phyloP scores from a whole-genome alignment of 768 basidiomycete species.

The Multifurca ochricompacta region DNA sequence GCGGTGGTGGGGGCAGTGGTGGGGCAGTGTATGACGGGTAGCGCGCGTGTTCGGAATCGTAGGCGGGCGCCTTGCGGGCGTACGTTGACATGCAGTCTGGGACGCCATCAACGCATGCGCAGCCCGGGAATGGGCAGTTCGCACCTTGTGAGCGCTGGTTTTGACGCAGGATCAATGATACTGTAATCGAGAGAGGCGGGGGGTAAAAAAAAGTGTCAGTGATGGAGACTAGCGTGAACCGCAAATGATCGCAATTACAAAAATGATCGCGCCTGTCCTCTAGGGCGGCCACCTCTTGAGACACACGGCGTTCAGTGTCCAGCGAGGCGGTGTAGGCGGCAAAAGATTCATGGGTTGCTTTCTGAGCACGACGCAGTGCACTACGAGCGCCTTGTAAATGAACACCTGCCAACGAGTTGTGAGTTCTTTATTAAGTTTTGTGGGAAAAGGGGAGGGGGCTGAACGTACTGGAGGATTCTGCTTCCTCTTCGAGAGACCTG shows the following conservation, averaged over 20 bases:
- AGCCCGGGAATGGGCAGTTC: conserved; percentile 10
- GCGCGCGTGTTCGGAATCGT: conserved; percentile 12
- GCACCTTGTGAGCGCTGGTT: conserved; percentile 14
- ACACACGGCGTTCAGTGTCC: conserved; percentile 17
- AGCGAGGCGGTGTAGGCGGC: conserved; percentile 15
- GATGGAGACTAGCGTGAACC: not conserved
- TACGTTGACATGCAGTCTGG: conserved; percentile 12
- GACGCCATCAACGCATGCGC: conserved; percentile 7
- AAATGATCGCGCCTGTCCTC: conserved; percentile 19
- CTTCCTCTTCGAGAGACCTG: conserved; percentile 18
- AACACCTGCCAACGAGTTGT: not conserved
- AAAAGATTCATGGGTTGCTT: conserved; percentile 19
- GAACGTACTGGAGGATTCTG: conserved; percentile 14
- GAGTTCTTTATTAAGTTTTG: not conserved
- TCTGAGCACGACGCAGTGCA: conserved; percentile 19
- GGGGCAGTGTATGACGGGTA: conserved; percentile 6
- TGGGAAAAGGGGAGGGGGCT: no score
- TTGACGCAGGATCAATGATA: conserved; percentile 20
- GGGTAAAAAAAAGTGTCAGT: not conserved
- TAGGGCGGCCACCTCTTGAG: conserved; percentile 14
- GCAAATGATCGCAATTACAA: conserved; percentile 1
- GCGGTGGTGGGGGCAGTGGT: conserved; percentile 3
- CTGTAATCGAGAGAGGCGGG: not conserved
- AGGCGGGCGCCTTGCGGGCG: conserved; percentile 13
- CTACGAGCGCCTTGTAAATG: conserved; percentile 16